Evolutionary conservation across 2,329 filamentous ascomycete genomes (phyloP).

Genomic region (Penicillium polonicum): DNA sequence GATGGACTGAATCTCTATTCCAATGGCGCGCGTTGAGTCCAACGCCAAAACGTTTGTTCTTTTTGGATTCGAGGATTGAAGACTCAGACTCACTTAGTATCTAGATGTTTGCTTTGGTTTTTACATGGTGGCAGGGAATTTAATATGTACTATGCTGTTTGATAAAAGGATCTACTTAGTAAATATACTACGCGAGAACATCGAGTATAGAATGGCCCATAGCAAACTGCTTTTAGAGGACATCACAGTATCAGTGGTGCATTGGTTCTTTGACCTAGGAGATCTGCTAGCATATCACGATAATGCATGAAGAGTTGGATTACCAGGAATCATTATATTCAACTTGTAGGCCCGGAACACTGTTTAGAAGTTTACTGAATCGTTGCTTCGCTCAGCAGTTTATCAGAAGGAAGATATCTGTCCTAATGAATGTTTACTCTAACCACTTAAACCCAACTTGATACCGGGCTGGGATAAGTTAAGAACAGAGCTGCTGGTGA

Average conservation of each 20-base stretch:
- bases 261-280: neutral
- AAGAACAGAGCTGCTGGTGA: neutral
- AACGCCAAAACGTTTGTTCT: neutral
- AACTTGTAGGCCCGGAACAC: neutral
- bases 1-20: neutral
- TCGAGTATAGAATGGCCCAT: neutral
- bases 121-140: neutral
- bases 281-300: neutral
- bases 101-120: neutral
- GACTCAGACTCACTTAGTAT: too few species aligned
- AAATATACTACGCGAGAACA: too few species aligned
- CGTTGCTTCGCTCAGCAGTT: neutral
- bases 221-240: neutral
- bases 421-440: neutral
- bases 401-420: too few species aligned
- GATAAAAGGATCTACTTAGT: neutral
- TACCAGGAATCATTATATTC: neutral
- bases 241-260: neutral
- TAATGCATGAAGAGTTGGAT: neutral
- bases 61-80: too few species aligned
- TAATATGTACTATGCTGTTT: too few species aligned
- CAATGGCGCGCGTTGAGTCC: neutral
- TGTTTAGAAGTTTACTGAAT: neutral
- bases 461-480: neutral
- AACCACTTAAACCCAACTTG: neutral